Conservation (phyloP, 1,284 basidiomycete species). For the Cryptococcus deneoformans region DNA sequence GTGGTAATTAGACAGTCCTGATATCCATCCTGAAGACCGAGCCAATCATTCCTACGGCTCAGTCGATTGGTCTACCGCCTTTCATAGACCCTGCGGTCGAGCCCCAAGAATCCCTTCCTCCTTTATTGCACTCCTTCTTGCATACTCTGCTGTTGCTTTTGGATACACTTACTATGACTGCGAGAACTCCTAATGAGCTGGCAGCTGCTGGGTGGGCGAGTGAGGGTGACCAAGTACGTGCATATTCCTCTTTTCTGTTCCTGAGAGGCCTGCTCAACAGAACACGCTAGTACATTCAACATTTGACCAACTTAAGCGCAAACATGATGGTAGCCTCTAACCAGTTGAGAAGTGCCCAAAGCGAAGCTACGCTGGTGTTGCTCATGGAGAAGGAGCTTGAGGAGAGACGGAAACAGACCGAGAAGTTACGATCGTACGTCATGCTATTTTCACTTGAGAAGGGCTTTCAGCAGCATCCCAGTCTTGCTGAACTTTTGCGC, state of each 20-base stretch:
- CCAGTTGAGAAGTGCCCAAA: conserved; percentile 38
- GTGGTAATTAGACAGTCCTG: neutral
- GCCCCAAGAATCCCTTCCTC: conserved; percentile 29
- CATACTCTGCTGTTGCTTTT: conserved; percentile 41
- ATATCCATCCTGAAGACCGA: conserved; percentile 19
- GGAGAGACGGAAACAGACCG: conserved; percentile 32
- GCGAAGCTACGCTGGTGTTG: conserved; percentile 43
- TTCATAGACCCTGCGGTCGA: conserved; percentile 26
- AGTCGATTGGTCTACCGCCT: conserved; percentile 30
- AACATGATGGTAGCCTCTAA: conserved; percentile 46
- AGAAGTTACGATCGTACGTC: conserved; percentile 28
- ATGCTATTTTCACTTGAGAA: neutral
- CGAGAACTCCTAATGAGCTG: conserved; percentile 38
- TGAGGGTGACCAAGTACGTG: conserved; percentile 41
- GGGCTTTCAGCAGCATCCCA: neutral
- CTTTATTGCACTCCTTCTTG: conserved; percentile 40
- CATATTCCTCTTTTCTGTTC: neutral
- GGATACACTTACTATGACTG: conserved; percentile 37
- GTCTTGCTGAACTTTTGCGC: neutral
- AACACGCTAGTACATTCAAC: conserved; percentile 40
- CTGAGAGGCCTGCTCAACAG: neutral
- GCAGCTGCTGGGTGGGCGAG: conserved; percentile 30
- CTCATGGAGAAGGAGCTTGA: conserved; percentile 44
- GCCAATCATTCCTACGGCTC: conserved; percentile 31
- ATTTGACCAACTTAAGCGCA: conserved; percentile 41